Evolutionary conservation across 148 eudicot genomes (phyloP).

Genomic region (Persicaria maculosa): DNA sequence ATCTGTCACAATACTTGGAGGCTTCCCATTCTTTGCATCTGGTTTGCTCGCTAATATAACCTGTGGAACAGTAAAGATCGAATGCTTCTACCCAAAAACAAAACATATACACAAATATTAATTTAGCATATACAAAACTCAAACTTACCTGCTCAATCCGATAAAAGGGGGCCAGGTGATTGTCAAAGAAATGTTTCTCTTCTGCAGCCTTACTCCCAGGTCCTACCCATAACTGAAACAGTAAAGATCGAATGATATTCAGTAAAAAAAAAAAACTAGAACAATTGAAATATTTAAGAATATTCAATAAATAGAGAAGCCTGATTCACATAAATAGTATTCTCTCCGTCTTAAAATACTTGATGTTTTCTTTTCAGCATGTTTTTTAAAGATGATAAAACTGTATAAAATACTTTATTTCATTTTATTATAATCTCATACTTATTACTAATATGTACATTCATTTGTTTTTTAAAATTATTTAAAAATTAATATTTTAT

Average conservation of each 20-base stretch:
- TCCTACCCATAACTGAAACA: constrained; percentile 69
- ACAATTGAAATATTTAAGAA: neutral
- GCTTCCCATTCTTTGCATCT: constrained; percentile 33
- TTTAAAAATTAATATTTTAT: too few relatives aligned
- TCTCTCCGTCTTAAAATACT: too few relatives aligned
- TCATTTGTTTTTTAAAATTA: too few relatives aligned
- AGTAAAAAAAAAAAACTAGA: neutral
- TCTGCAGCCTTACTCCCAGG: constrained; percentile 69
- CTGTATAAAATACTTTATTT: too few relatives aligned
- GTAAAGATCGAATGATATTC: constrained; percentile 8
- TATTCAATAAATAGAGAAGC: neutral
- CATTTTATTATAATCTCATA: too few relatives aligned
- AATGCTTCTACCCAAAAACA: neutral
- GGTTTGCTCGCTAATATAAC: constrained; percentile 52
- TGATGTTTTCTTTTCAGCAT: too few relatives aligned
- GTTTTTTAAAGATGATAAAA: too few relatives aligned
- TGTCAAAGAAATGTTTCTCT: constrained; percentile 62
- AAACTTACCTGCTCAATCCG: constrained; percentile 59
- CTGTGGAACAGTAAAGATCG: too few relatives aligned
- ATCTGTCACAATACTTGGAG: constrained; percentile 56
- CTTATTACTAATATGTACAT: too few relatives aligned
- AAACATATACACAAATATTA: neutral
- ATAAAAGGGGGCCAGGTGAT: constrained; percentile 65
- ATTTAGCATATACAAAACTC: neutral
- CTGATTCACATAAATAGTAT: neutral